Evolutionary conservation across 2,329 filamentous ascomycete genomes (phyloP), one percentile per base, ranked within the genome.

Genomic region (Penicillium sp.): DNA sequence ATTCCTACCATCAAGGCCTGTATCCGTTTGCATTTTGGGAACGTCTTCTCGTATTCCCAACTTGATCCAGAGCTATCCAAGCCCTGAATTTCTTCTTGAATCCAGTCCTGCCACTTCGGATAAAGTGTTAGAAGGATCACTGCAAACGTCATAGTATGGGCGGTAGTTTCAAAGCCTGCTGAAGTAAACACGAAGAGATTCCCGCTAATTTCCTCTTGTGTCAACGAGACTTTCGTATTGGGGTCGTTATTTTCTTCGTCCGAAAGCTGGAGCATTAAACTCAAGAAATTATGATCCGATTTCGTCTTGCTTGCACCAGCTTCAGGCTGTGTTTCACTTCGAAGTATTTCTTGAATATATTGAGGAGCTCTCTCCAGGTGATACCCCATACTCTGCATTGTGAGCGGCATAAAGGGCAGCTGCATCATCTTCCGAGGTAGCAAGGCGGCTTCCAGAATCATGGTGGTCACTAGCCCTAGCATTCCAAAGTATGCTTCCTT

Each of bases 101-200:
- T 61, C 81, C 82, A 84, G 3, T 75, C 72, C 64, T 85, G 82
- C 68, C 77, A 78, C 48, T 79, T 63, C 0, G 79, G 78, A 53
- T 81, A 68, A 1, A 72, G 64, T 1, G 79, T 75, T 0, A 84
- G 69, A 4, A 81, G 64, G 1, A 74, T 71, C n/a, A 83, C 60
- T 2, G 78, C 75, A 56, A 78, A 84, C 1, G 76, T 72, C 42
- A 84, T 71, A 0, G 78, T 79, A 48, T 79, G 80, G 2, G 80
- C 78, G 1, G 79, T 81, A 0, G 77, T 79, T 55, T 83, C 77
- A 56, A 79, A 78, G 2, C 79, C 79, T 4, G 78, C 78, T 2
- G 69, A 66, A 8, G 71, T 80, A 60, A 81, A 79, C 29, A 79
- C 66, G 65, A 77, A 81, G 6, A 81, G 62, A 54, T 80, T 81